phyloP scores from a whole-genome alignment of 345 rosid species.

The Laguncularia racemosa region DNA sequence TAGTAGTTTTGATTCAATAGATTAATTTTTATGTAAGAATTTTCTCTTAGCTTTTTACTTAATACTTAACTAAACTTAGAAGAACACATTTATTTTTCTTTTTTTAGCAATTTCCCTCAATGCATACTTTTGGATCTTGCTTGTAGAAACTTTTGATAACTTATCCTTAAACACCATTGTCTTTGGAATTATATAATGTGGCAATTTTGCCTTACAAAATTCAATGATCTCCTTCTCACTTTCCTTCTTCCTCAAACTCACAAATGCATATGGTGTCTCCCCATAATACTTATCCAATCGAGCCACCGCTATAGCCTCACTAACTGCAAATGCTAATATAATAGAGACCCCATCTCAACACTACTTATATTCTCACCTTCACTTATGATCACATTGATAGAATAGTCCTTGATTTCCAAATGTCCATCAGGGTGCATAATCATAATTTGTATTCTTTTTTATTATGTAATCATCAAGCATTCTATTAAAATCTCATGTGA shows the following conservation, averaged over 20 bases:
- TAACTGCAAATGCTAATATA: constrained; percentile 53
- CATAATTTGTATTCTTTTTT: too few relatives aligned
- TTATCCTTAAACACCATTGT: constrained; percentile 18
- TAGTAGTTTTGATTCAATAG: too few relatives aligned
- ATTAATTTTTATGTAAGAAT: too few relatives aligned
- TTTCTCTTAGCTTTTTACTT: not conserved
- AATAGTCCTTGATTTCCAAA: constrained; percentile 61
- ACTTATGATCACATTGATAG: constrained; percentile 70
- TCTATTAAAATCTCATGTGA: too few relatives aligned
- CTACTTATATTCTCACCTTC: constrained; percentile 86
- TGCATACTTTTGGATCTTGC: constrained; percentile 17
- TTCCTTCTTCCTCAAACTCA: constrained; percentile 28
- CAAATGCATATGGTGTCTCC: constrained; percentile 82
- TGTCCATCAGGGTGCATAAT: constrained; percentile 66
- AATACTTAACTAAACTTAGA: constrained; percentile 5
- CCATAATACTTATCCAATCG: constrained; percentile 80
- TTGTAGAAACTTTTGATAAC: constrained; percentile 18
- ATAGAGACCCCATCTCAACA: constrained; percentile 62
- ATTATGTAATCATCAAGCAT: too few relatives aligned
- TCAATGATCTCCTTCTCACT: constrained; percentile 28
- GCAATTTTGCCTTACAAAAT: constrained; percentile 15
- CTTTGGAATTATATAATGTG: constrained; percentile 17
- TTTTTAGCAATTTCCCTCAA: constrained; percentile 11
- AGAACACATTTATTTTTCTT: constrained; percentile 14
- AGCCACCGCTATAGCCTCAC: constrained; percentile 79